phyloP scores from a whole-genome alignment of 2,329 filamentous ascomycete genomes.

The Teratosphaeria gauchensis region DNA sequence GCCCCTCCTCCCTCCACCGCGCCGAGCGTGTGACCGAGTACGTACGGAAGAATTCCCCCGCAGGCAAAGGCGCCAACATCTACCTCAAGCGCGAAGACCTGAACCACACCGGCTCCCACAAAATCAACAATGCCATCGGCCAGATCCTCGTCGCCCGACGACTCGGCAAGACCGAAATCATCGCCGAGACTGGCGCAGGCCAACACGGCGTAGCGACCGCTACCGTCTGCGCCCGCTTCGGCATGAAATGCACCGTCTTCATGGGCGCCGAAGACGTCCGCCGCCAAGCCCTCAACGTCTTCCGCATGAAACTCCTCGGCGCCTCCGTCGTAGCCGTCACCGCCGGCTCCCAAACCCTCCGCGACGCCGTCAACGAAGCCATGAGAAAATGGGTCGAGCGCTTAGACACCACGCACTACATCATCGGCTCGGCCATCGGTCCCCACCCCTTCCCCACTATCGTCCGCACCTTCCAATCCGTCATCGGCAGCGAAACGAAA shows the following conservation, averaged over 20 bases:
- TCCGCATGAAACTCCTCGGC: slow-evolving; percentile 93
- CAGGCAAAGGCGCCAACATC: slow-evolving; percentile 82
- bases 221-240: slow-evolving; percentile 95
- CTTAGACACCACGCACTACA: slow-evolving; percentile 92
- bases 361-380: slow-evolving; percentile 79
- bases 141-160: slow-evolving; percentile 79
- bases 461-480: slow-evolving; percentile 91
- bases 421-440: slow-evolving; percentile 94
- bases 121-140: slow-evolving; percentile 97
- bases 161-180: slow-evolving; percentile 91
- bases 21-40: slow-evolving; percentile 75
- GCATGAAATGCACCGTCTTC: slow-evolving; percentile 94
- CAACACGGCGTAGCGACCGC: slow-evolving; percentile 97
- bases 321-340: slow-evolving; percentile 89
- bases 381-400: slow-evolving; percentile 88
- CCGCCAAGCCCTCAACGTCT: slow-evolving; percentile 92
- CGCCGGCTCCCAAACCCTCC: slow-evolving; percentile 61
- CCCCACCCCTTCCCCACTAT: slow-evolving; percentile 97
- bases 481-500: slow-evolving; percentile 93
- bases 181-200: slow-evolving; percentile 93
- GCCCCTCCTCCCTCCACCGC: slow-evolving; percentile 82
- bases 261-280: slow-evolving; percentile 98
- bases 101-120: slow-evolving; percentile 96
- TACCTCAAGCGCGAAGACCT: slow-evolving; percentile 97
- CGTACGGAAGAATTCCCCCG: slow-evolving; percentile 15